Evolutionary conservation across 805 yeast genomes (phyloP).

Genomic region (Ogataea populi-albae): DNA sequence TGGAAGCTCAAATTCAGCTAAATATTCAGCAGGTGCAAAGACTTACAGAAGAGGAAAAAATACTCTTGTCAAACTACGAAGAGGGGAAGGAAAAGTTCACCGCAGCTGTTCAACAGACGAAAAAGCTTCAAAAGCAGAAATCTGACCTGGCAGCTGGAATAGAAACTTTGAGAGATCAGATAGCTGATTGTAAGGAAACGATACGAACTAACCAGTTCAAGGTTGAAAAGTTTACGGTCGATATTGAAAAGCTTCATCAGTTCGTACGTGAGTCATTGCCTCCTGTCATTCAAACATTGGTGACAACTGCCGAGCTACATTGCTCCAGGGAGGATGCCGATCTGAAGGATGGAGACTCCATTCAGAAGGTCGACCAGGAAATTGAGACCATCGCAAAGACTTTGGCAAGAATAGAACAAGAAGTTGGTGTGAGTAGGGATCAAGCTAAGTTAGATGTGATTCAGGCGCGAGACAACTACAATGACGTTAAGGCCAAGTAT

Average conservation of each 20-base stretch:
- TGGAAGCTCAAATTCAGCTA: slow-evolving; percentile 29
- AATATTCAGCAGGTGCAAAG: slow-evolving; percentile 21
- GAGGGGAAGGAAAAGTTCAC: slow-evolving; percentile 13
- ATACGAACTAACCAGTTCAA: slow-evolving; percentile 13
- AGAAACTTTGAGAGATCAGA: slow-evolving; percentile 26
- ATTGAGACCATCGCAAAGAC: slow-evolving; percentile 43
- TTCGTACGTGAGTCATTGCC: slow-evolving; percentile 27
- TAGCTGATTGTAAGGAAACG: slow-evolving; percentile 14
- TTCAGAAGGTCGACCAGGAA: slow-evolving; percentile 48
- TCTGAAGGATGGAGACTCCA: slow-evolving; percentile 38
- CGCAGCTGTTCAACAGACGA: slow-evolving; percentile 11
- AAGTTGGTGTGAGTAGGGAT: slow-evolving; percentile 54
- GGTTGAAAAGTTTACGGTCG: slow-evolving; percentile 21
- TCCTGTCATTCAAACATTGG: slow-evolving; percentile 26
- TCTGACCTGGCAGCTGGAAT: slow-evolving; percentile 11
- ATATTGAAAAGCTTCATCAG: slow-evolving; percentile 24
- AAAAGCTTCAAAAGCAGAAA: slow-evolving; percentile 8
- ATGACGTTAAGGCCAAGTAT: slow-evolving; percentile 41
- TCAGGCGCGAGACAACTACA: slow-evolving; percentile 40
- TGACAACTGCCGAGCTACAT: slow-evolving; percentile 34
- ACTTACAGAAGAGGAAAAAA: slow-evolving; percentile 18
- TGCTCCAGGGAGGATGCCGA: slow-evolving; percentile 49
- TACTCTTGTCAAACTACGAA: slow-evolving; percentile 8
- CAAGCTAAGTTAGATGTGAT: slow-evolving; percentile 50
- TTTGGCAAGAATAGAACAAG: slow-evolving; percentile 50